These are phyloP conservation scores for Rhododendron griersonianum DNA, from an alignment of 148 eudicot genomes.

Conservation along the genomic window DNA sequence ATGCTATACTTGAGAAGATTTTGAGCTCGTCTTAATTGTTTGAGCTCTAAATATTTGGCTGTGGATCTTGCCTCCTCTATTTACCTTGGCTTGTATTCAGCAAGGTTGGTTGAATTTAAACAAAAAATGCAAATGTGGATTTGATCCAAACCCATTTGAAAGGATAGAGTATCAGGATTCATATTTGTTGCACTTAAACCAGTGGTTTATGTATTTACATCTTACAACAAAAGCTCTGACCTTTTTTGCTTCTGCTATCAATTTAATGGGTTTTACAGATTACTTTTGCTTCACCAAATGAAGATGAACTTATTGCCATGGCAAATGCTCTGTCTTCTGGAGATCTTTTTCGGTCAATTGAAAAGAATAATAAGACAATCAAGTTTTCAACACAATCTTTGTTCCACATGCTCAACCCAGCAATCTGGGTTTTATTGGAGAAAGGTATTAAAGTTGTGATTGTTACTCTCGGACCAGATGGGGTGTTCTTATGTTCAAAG, in stretches of 20 bases:
- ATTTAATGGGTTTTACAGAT: constrained; percentile 37
- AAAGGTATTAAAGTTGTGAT: constrained; percentile 61
- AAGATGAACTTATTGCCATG: constrained; percentile 90
- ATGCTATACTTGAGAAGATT: not conserved
- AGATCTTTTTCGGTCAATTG: constrained; percentile 37
- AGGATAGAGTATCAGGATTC: not conserved
- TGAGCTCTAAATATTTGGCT: constrained; percentile 1
- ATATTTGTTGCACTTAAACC: not conserved
- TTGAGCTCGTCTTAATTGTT: not conserved
- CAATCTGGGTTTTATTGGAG: constrained; percentile 61
- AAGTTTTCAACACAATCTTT: constrained; percentile 43
- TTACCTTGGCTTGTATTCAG: not conserved
- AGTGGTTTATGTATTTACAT: not conserved
- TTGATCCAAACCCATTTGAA: not conserved
- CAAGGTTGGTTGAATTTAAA: not conserved
- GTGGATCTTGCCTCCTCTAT: not conserved
- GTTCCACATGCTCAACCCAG: constrained; percentile 67
- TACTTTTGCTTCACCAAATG: constrained; percentile 90
- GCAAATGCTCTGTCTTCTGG: constrained; percentile 65
- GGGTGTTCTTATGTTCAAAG: constrained; percentile 67
- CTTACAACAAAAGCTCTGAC: not conserved
- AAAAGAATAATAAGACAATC: constrained; percentile 18
- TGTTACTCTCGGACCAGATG: constrained; percentile 76
- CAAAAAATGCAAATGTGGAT: not conserved
- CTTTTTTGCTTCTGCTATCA: not conserved